phyloP scores from a whole-genome alignment of 148 eudicot species.

The Beta vulgaris region DNA sequence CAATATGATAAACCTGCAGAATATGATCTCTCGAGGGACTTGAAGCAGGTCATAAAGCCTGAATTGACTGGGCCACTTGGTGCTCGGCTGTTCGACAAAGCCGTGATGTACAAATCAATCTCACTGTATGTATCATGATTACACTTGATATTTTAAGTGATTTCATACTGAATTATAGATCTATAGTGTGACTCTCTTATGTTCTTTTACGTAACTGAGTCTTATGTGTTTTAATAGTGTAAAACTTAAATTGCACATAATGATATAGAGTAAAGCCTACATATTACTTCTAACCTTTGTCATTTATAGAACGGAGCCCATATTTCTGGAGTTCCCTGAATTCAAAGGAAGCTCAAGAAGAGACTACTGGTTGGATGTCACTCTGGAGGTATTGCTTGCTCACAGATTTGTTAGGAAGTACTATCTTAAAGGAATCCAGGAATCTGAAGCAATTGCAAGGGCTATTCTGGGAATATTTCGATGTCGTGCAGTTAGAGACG shows the following conservation, averaged over 20 bases:
- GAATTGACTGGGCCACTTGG: slow-evolving; percentile 91
- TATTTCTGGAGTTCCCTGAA: slow-evolving; percentile 82
- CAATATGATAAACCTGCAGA: slow-evolving; percentile 71
- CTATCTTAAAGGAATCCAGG: slow-evolving; percentile 52
- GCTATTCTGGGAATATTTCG: slow-evolving; percentile 68
- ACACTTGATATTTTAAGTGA: slow-evolving; percentile 14
- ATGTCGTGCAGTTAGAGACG: slow-evolving; percentile 81
- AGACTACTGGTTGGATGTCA: slow-evolving; percentile 84
- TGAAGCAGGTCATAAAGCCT: slow-evolving; percentile 82
- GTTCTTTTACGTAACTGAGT: slow-evolving; percentile 46
- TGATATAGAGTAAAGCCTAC: not conserved
- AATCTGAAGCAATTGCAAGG: slow-evolving; percentile 75
- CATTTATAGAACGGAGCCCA: slow-evolving; percentile 67
- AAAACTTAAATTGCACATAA: not conserved
- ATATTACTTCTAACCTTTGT: slow-evolving; percentile 10
- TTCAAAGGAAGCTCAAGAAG: slow-evolving; percentile 79
- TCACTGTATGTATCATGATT: slow-evolving; percentile 46
- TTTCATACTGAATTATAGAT: not conserved
- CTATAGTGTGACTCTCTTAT: not conserved
- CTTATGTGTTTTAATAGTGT: slow-evolving; percentile 25
- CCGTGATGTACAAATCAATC: slow-evolving; percentile 81
- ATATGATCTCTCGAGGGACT: slow-evolving; percentile 67
- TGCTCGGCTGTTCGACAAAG: slow-evolving; percentile 90
- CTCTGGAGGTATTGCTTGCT: slow-evolving; percentile 61
- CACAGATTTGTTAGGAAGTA: slow-evolving; percentile 64